Percentiles rank a stretch among this genome's conserved stretches.
Conservation (phyloP, 106 monocot genomes). For the Cymbidium sinense region DNA sequence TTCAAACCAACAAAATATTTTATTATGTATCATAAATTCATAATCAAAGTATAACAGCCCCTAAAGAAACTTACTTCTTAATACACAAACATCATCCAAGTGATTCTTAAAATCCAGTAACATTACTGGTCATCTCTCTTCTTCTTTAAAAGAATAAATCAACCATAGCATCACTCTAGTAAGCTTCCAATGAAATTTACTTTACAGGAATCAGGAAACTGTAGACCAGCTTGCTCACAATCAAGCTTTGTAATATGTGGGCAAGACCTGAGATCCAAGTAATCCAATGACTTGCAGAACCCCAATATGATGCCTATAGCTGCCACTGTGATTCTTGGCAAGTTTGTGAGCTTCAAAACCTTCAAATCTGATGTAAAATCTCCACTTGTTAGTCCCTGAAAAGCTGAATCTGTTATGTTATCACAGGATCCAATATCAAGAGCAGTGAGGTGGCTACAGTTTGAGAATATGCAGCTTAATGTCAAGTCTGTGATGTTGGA, state of each 20-base stretch:
- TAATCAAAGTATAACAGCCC: no score
- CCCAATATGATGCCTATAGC: conserved; percentile 42
- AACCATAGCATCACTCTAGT: conserved; percentile 21
- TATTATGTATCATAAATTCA: not conserved
- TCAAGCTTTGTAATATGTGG: conserved; percentile 40
- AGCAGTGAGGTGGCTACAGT: conserved; percentile 55
- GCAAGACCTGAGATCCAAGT: conserved; percentile 72
- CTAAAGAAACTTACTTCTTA: not conserved
- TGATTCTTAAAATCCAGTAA: not conserved
- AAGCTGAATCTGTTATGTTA: conserved; percentile 64
- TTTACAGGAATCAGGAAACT: conserved; percentile 53
- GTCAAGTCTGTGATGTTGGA: conserved; percentile 54
- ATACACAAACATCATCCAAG: not conserved
- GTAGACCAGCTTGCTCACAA: conserved; percentile 65
- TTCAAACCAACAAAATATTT: not conserved
- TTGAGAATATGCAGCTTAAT: conserved; percentile 38
- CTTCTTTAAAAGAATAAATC: conserved; percentile 41
- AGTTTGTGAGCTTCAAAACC: conserved; percentile 51
- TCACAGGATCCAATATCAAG: conserved; percentile 82
- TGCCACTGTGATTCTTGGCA: conserved; percentile 51
- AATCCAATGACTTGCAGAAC: conserved; percentile 49
- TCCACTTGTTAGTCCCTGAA: conserved; percentile 28
- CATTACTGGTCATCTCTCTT: not conserved
- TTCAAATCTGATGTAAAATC: conserved; percentile 40
- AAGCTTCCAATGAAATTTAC: conserved; percentile 56